Evolutionary conservation across 805 yeast species (phyloP), one percentile per base, ranked within the genome.

Genomic region (Clavispora phyllophila): DNA sequence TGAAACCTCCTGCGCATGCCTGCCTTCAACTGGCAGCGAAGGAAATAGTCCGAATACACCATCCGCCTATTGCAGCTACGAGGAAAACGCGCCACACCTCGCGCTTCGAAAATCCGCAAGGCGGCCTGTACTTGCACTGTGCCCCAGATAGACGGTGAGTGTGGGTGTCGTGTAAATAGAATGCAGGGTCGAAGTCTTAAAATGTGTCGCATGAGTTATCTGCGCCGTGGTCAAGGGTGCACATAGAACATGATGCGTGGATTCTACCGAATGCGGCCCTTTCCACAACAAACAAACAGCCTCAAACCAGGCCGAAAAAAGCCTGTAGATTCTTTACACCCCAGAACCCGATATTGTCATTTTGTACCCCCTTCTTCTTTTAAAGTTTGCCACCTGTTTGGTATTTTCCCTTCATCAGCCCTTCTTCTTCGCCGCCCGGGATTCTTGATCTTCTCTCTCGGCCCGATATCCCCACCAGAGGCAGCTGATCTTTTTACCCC

Each of bases 241-340:
- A 29, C 33, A 29, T 13, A 29, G 33, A 29, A 29, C 6, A 7
- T 29, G 15, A 17, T 29, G 20, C 20, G 12, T 29, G 13, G 33
- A 5, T 7, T 29, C 20, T 29, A 5, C 33, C 33, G 33, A 9
- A 29, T 29, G 18, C n/a, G 33, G 33, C 2, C 9, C 13, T 15
- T 15, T 29, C 20, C 33, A 29, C 33, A 29, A 29, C 33, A 29
- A 29, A 29, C 33, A 29, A 29, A 29, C 33, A 29, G 33, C 33
- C 33, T 15, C 33, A 29, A 29, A 29, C 33, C 20, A 15, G 19
- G 19, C 33, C 20, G 33, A 29, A 29, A 29, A 29, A 29, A 29
- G 33, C 33, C 20, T 13, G 9, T 29, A 17, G 33, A 27, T 14
- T 27, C 20, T 6, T 17, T 17, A 29, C 33, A 29, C 13, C 31